A percentile compares a stretch with the other conserved stretches of the same genome.
Conservation (phyloP, 345 rosid species). For the Lepidium didymum region DNA sequence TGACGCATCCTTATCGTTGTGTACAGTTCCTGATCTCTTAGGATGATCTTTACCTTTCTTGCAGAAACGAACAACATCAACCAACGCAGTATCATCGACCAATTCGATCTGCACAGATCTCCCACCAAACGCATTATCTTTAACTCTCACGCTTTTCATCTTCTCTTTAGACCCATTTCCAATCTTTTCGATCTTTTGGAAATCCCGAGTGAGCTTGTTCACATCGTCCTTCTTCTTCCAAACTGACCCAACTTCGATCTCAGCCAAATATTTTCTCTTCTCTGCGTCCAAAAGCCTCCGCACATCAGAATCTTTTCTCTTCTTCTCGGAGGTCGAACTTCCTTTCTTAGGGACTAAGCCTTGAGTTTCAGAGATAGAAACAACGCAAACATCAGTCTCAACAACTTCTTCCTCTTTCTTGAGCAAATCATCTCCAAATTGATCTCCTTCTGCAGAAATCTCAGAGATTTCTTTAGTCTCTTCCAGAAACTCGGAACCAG, state of each 20-base stretch:
- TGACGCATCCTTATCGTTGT: conserved; percentile 22
- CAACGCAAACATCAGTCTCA: conserved; percentile 8
- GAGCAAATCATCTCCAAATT: neutral
- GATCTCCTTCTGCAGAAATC: conserved; percentile 1
- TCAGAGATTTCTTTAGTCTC: conserved; percentile 8
- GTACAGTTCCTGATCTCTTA: conserved; percentile 17
- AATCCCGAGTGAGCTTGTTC: conserved; percentile 6
- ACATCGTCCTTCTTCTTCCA: conserved; percentile 24
- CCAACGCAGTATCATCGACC: conserved; percentile 70
- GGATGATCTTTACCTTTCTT: conserved; percentile 29
- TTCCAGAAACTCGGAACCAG: conserved; percentile 26
- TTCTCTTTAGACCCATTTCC: conserved; percentile 8
- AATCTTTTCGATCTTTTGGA: conserved; percentile 15
- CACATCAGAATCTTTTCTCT: conserved; percentile 14
- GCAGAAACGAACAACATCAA: conserved; percentile 35
- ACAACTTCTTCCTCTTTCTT: conserved; percentile 16
- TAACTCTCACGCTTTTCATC: conserved; percentile 18
- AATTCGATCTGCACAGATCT: conserved; percentile 50
- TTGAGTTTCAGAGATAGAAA: conserved; percentile 17
- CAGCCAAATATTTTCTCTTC: conserved; percentile 52
- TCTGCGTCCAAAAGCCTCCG: conserved; percentile 47
- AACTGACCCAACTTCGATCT: conserved; percentile 44
- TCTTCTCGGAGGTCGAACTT: conserved; percentile 9
- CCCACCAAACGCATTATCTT: conserved; percentile 24
- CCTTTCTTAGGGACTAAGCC: conserved; percentile 10